These are phyloP conservation scores for Fusarium tuaranense DNA, from an alignment of 2,329 filamentous ascomycete genomes.

Conservation along the genomic window DNA sequence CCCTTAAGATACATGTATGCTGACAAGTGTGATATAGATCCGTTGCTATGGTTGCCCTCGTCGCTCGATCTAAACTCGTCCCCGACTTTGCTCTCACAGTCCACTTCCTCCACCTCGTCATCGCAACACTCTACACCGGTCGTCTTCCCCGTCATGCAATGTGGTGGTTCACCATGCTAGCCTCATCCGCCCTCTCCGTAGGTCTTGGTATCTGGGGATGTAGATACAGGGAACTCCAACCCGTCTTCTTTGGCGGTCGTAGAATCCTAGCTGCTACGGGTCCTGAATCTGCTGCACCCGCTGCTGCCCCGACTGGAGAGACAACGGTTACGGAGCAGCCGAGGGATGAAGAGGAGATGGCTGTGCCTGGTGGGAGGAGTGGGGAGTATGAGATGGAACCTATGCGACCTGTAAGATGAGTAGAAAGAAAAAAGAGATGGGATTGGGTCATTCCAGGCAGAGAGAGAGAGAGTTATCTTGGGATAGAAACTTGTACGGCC, in stretches of 20 bases:
- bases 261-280: constrained; percentile 50
- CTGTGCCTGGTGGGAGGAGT: constrained; percentile 65
- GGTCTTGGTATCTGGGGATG: constrained; percentile 89
- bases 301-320: not conserved
- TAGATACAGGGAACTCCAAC: constrained; percentile 87
- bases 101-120: constrained; percentile 82
- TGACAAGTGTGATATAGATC: constrained; percentile 66
- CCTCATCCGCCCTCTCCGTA: constrained; percentile 59
- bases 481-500: constrained; percentile 49
- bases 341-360: constrained; percentile 60
- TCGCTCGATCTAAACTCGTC: constrained; percentile 92
- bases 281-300: constrained; percentile 9
- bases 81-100: constrained; percentile 94
- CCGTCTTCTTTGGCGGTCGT: constrained; percentile 84
- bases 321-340: constrained; percentile 32
- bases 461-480: constrained; percentile 23
- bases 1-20: not conserved
- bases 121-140: constrained; percentile 83
- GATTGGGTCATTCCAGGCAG: not conserved
- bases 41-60: constrained; percentile 83
- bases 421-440: not conserved
- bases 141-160: constrained; percentile 80
- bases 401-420: constrained; percentile 39
- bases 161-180: constrained; percentile 81
- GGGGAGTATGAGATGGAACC: constrained; percentile 76